Conservation (phyloP, 495 filamentous ascomycete genomes). For the Clohesyomyces aquaticus region DNA sequence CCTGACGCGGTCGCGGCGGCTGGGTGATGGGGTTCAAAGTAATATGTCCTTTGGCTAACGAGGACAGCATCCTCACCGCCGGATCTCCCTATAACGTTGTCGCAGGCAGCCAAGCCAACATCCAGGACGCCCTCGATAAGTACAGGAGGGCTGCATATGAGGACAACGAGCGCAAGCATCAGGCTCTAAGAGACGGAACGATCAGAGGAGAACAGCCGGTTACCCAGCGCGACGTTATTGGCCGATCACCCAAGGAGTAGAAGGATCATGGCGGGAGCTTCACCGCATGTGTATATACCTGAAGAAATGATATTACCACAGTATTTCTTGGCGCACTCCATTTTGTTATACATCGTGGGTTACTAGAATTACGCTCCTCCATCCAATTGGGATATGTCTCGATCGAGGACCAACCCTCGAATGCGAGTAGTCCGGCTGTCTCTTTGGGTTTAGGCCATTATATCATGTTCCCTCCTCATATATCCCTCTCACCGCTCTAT, state of each 20-base stretch:
- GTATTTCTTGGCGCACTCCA: no score
- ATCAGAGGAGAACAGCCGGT: slow-evolving; percentile 41
- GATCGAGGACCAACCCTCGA: no score
- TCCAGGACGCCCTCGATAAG: slow-evolving; percentile 64
- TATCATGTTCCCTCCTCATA: not conserved
- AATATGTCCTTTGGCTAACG: slow-evolving; percentile 7
- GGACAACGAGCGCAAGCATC: slow-evolving; percentile 53
- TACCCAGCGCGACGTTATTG: not conserved
- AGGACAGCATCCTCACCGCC: slow-evolving; percentile 61
- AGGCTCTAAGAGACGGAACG: slow-evolving; percentile 41
- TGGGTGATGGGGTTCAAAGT: not conserved
- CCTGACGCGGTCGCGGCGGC: no score
- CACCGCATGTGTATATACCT: not conserved
- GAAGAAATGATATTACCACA: not conserved
- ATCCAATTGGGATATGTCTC: no score
- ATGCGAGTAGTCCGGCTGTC: no score
- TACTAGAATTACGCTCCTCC: no score
- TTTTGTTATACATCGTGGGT: no score
- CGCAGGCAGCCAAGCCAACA: slow-evolving; percentile 63
- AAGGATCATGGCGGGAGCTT: not conserved
- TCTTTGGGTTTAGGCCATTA: no score
- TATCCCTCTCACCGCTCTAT: not conserved
- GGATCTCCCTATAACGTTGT: slow-evolving; percentile 66
- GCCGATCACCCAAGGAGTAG: not conserved
- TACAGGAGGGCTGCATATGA: slow-evolving; percentile 63